Base-by-base conservation (phyloP, 305 asterid species). In the Ilex paraguariensis region DNA sequence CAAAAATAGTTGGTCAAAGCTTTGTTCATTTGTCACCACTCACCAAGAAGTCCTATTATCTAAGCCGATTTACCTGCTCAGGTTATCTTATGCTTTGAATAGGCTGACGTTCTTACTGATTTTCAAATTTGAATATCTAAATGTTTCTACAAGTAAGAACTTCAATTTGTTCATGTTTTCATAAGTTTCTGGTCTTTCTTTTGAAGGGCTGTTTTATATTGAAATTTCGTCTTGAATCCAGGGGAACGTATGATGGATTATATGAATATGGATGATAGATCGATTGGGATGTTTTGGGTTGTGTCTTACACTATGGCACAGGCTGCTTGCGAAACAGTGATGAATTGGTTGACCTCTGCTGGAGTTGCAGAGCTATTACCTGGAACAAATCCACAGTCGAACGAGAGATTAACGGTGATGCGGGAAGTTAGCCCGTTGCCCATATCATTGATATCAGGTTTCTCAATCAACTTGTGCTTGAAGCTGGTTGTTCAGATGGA, bases 281-380 rank as follows among this genome's bases (percentile, higher is more conserved):
- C 99, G 64, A 76, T 81, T 70, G 99, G 99, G 76, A 93, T 93
- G 99, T 93, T 93, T 79, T 93, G 99, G 99, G 99, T 93, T 66
- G 96, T 93, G 59, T 93, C 99, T 53, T 84, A 90, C 87, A 90
- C 99, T 46, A 93, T 93, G 99, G 97, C 99, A 3, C 94, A 83
- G 59, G 96, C 99, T 61, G 95, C 99, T 67, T 90, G 94, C 74
- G 96, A 90, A 63, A 86, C 96, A 57, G 95, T 93, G 82, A 87
- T 84, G 84, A 78, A 71, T 75, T 93, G 97, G 95, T 83, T 93
- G 74, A 72, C 84, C 72, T 93, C 96, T 44, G 97, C 87, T 73
- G 99, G 97, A 70, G 82, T 74, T 63, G 74, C 96, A 61, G 99
- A 93, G 80, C 66, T 79, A 68, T 63, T 83, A 75, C 82, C 95